Evolutionary conservation across 225 moss, liverwort and hornwort species (phyloP), one percentile per base, ranked within the genome.

Genomic region (Asterella californica): DNA sequence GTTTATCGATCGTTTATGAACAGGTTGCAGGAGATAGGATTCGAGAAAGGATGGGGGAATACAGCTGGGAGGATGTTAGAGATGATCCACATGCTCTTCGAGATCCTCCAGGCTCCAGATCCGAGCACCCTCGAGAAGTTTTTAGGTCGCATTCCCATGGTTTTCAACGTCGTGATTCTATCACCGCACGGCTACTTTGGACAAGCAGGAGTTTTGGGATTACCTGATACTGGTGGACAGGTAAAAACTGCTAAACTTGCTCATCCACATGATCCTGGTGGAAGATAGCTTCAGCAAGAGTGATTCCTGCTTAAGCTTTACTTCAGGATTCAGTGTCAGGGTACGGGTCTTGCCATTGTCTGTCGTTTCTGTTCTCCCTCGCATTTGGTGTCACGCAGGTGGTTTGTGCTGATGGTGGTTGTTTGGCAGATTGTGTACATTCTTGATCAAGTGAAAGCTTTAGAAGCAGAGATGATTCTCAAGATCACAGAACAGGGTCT

Each of bases 171-270:
- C 73, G 94, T 94, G 37, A 91, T 94, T 61, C 75, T 96, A 75
- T 96, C 96, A 66, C 96, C 96, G 25, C 96, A 96, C 57, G 96
- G 96, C 15, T 96, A 96, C 73, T 96, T 96, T 65, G 96, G 96
- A 81, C 96, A 96, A 83, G 82, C 88, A 0, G 87, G 88, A 29
- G 94, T 96, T 9, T 83, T 96, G 53, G 96, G 96, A 50, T 88
- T 96, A 84, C 96, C 96, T 5, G 96, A 96, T 61, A 94, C 96
- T 30, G 96, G 96, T 49, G 96, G 96, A 32, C 96, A 96, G 92
- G 96, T 94, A 83, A 86, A 83, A 48, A 60, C 24, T 37, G 12
- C 42, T 42, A 7, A 42, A 42, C 42, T 42, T 7, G 42, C 3
- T 29, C 27, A n/a, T 64, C 57, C 24, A 57, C 57, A 9, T 57